Evolutionary conservation across 148 eudicot species (phyloP).

Genomic region (Arctostaphylos glauca): DNA sequence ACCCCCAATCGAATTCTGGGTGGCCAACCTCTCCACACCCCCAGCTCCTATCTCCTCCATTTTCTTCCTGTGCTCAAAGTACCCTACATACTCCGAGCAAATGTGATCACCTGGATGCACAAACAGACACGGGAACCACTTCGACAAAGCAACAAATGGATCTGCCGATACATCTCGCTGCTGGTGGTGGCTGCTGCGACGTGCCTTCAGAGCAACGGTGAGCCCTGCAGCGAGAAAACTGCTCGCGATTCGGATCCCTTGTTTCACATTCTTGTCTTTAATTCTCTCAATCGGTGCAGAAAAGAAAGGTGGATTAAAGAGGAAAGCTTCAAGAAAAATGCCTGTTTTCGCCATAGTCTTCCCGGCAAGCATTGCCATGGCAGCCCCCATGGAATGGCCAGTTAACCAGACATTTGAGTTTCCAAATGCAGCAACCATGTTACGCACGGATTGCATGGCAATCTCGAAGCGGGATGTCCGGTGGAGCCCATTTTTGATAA

Average conservation of each 20-base stretch:
- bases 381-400: slow-evolving; percentile 92
- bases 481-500: slow-evolving; percentile 69
- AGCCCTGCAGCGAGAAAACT: slow-evolving; percentile 90
- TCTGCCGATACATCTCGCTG: slow-evolving; percentile 32
- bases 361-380: slow-evolving; percentile 85
- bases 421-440: slow-evolving; percentile 61
- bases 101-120: slow-evolving; percentile 62
- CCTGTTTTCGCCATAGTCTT: slow-evolving; percentile 74
- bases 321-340: slow-evolving; percentile 55
- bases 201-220: slow-evolving; percentile 54
- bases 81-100: slow-evolving; percentile 63
- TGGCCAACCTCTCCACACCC: slow-evolving; percentile 50
- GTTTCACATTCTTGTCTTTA: slow-evolving; percentile 71
- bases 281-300: slow-evolving; percentile 87
- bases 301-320: slow-evolving; percentile 85
- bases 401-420: slow-evolving; percentile 58
- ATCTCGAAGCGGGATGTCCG: slow-evolving; percentile 64
- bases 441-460: slow-evolving; percentile 67
- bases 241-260: slow-evolving; percentile 78
- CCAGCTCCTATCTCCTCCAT: slow-evolving; percentile 67
- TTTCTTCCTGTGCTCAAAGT: slow-evolving; percentile 55
- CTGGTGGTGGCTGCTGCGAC: slow-evolving; percentile 18
- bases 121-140: slow-evolving; percentile 50
- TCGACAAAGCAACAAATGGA: slow-evolving; percentile 39
- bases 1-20: slow-evolving; percentile 85